Conservation (phyloP, 2,329 filamentous ascomycete species). For the Fusarium sp. region DNA sequence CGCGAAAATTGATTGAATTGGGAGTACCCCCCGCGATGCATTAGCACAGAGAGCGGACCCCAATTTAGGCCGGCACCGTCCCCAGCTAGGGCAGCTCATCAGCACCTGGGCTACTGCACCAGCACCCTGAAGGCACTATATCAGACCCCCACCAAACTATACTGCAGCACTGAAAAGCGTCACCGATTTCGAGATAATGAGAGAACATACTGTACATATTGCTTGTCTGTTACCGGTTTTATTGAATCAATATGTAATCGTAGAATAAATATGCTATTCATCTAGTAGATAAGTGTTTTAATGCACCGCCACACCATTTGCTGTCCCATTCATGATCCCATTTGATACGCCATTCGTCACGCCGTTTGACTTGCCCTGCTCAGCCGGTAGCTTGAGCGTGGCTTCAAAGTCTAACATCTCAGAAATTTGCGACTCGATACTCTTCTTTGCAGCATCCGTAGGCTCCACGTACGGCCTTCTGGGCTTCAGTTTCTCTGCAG, state of each 20-base stretch:
- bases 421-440: slow-evolving; percentile 51
- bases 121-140: not conserved
- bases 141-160: not conserved
- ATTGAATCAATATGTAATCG: not conserved
- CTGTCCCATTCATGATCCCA: not conserved
- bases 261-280: too few species aligned
- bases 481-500: slow-evolving; percentile 65
- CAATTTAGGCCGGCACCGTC: not conserved
- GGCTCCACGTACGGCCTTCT: slow-evolving; percentile 67
- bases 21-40: too few species aligned
- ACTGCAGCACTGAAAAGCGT: not conserved
- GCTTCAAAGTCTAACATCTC: slow-evolving; percentile 54
- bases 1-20: not conserved
- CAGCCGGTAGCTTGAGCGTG: slow-evolving; percentile 2
- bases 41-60: not conserved
- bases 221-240: not conserved
- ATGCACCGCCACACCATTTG: not conserved
- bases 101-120: not conserved
- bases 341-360: not conserved
- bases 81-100: not conserved
- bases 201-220: too few species aligned
- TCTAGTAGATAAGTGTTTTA: not conserved
- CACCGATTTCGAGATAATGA: not conserved
- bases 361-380: not conserved
- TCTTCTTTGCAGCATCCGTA: slow-evolving; percentile 53